These are phyloP conservation scores for Solidago caesia DNA, from an alignment of 129 eudicot genomes.

Conservation along the genomic window DNA sequence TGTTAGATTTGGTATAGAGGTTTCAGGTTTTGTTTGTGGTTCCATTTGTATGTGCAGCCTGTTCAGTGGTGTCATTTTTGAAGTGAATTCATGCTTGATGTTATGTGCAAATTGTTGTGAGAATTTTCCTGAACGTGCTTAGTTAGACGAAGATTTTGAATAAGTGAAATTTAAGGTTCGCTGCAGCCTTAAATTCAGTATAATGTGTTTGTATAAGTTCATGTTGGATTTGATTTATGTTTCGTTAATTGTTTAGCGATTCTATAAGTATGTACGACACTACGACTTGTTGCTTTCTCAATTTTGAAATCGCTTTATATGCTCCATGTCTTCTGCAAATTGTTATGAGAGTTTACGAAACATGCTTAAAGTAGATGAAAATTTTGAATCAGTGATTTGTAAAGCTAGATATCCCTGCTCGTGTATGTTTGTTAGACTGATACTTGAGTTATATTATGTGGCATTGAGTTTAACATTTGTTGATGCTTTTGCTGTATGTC, in stretches of 20 bases:
- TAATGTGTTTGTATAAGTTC: background rate
- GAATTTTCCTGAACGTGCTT: background rate
- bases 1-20: too few relatives aligned
- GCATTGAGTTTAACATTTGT: background rate
- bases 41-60: background rate
- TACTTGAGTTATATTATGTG: background rate
- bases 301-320: too few relatives aligned
- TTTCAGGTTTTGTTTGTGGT: background rate
- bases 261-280: background rate
- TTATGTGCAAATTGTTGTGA: background rate
- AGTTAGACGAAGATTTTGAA: background rate
- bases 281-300: background rate
- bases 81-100: background rate
- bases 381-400: slow-evolving; percentile 5
- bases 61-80: background rate
- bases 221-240: background rate
- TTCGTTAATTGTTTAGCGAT: background rate
- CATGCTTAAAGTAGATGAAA: background rate
- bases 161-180: background rate
- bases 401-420: background rate
- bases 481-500: background rate
- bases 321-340: too few relatives aligned
- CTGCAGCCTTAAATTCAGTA: too few relatives aligned
- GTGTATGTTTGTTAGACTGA: slow-evolving; percentile 2
- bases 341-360: background rate